Base-by-base conservation (phyloP, 2,329 filamentous ascomycete species). In the Ophiocordyceps camponoti-rufipedis region DNA sequence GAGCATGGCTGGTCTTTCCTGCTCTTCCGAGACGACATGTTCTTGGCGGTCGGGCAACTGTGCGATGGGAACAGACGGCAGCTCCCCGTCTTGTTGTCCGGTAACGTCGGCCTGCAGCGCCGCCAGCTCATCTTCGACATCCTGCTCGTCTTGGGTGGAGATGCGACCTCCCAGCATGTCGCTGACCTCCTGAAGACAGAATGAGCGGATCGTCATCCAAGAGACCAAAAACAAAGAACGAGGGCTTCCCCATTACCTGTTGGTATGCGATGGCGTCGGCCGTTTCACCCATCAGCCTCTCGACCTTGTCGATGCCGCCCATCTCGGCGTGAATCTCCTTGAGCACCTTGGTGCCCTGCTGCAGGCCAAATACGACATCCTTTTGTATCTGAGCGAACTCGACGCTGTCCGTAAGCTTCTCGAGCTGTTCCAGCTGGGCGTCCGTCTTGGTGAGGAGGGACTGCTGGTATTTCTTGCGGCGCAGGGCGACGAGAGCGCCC, bases 341-440 rank as follows among this genome's bases (percentile, higher is more conserved):
- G 48, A 98, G 70, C 33, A 96, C 91, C 50, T 74, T 75, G 0
- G 88, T 95, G 39, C 89, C 89, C 68, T 95, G 87, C 63, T 93
- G 82, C 55, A 98, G 63, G 0, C 91, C 91, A 62, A 85, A 95
- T 4, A 98, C 61, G 35, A 98, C 83, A 67, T 96, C 91, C 66
- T 95, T 96, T 62, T 96, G 89, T 53, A 98, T 91, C 28, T 89
- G 75, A 38, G 91, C 86, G 64, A 98, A 98, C 65, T 98, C 91
- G 56, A 98, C 87, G 59, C 79, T 87, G 46, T 78, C 77, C 9
- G 85, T 91, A 53, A 98, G 69, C 58, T 85, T 79, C 68, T 98
- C 88, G 18, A 98, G 71, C 64, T 95, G 86, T 52, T 85, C 86
- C n/a, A 98, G 75, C 66, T 96, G 89, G 47, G 78, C 77, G 64